phyloP scores from a whole-genome alignment of 2,329 filamentous ascomycete genomes.

The Pseudogymnoascus sp. region DNA sequence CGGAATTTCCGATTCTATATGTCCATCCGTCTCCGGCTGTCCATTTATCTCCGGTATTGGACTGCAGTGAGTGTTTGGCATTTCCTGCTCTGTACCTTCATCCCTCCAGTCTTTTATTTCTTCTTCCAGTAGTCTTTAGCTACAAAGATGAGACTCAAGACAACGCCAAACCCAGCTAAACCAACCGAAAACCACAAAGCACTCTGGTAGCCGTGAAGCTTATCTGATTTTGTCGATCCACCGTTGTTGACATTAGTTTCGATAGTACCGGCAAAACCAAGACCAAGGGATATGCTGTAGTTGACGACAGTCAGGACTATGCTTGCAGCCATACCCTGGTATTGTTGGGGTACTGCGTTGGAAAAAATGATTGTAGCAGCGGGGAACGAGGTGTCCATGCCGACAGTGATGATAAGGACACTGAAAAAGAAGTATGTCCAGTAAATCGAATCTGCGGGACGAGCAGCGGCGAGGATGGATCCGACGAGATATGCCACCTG shows the following conservation, averaged over 20 bases:
- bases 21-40: neutral
- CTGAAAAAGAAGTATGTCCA: conserved; percentile 55
- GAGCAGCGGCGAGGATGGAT: conserved; percentile 33
- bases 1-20: neutral
- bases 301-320: conserved; percentile 59
- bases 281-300: conserved; percentile 56
- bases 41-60: neutral
- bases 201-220: conserved; percentile 8
- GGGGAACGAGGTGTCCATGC: conserved; percentile 59
- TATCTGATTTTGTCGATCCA: neutral
- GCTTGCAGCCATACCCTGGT: conserved; percentile 44
- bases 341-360: conserved; percentile 37
- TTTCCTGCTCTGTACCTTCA: neutral
- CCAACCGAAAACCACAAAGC: conserved; percentile 11
- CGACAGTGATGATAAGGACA: conserved; percentile 49
- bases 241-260: conserved; percentile 34
- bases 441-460: conserved; percentile 49
- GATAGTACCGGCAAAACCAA: conserved; percentile 59
- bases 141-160: conserved; percentile 14
- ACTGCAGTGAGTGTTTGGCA: neutral
- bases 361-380: conserved; percentile 52
- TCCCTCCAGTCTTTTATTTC: neutral
- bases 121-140: conserved; percentile 11
- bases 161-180: conserved; percentile 14
- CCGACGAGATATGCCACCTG: conserved; percentile 31